Conservation (phyloP, 2,329 filamentous ascomycete genomes). For the Acrocalymma vagum region DNA sequence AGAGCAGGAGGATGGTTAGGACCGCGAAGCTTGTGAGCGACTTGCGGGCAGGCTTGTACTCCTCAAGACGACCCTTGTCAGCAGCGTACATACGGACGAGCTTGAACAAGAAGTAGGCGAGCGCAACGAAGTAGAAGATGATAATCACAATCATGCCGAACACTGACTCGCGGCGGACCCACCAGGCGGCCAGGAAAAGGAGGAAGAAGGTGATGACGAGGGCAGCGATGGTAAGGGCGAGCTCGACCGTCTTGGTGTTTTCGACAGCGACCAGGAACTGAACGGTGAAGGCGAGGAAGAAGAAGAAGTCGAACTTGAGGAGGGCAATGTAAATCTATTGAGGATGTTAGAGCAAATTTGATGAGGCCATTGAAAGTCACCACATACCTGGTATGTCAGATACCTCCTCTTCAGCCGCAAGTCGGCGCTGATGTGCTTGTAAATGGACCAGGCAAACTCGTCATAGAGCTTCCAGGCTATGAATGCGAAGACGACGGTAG, state of each 20-base stretch:
- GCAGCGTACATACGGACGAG: conserved; percentile 89
- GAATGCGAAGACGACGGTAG: conserved; percentile 76
- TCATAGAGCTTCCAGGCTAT: conserved; percentile 96
- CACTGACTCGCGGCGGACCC: conserved; percentile 83
- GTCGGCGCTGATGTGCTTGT: conserved; percentile 98
- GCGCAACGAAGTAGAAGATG: conserved; percentile 83
- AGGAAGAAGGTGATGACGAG: conserved; percentile 92
- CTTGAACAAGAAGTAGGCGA: conserved; percentile 98
- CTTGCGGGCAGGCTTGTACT: conserved; percentile 81
- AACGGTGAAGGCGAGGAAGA: conserved; percentile 98
- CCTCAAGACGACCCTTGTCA: conserved; percentile 54
- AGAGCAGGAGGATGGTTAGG: conserved; percentile 87
- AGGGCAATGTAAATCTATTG: conserved; percentile 93
- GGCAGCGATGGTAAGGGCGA: conserved; percentile 85
- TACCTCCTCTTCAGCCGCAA: conserved; percentile 96
- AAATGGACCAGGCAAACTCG: conserved; percentile 98
- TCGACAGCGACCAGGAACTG: conserved; percentile 95
- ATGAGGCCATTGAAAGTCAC: neutral
- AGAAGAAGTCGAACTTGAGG: conserved; percentile 99
- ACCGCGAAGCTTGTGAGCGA: conserved; percentile 93
- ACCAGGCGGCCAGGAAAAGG: conserved; percentile 83
- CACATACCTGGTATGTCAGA: conserved; percentile 86
- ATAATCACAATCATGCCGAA: conserved; percentile 81
- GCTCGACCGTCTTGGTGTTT: conserved; percentile 73
- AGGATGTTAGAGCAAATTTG: conserved; percentile 21